phyloP scores from a whole-genome alignment of 441 rosid species.

The Euphorbia schlechtendalii region DNA sequence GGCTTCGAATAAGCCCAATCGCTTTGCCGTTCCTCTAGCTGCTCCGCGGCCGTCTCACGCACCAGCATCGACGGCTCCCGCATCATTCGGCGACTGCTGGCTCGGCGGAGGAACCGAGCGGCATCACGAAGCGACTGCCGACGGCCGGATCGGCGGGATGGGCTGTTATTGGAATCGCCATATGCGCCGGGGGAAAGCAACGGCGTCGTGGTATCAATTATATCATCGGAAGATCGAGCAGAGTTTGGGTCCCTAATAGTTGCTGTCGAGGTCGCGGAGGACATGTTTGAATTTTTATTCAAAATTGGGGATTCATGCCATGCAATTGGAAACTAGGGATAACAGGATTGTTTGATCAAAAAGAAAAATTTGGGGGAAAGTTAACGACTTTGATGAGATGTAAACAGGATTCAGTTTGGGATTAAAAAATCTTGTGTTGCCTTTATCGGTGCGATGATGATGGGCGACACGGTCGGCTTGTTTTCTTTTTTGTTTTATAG shows the following conservation, averaged over 20 bases:
- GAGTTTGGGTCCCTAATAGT: conserved; percentile 16
- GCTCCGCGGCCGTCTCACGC: conserved; percentile 93
- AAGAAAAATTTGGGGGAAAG: not conserved
- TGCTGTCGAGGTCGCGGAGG: not conserved
- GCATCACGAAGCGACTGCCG: conserved; percentile 77
- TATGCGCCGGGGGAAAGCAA: conserved; percentile 37
- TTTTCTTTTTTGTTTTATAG: not conserved
- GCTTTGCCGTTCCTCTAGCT: conserved; percentile 94
- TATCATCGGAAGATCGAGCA: conserved; percentile 47
- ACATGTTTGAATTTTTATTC: conserved; percentile 21
- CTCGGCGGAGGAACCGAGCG: conserved; percentile 77
- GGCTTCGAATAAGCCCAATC: conserved; percentile 99
- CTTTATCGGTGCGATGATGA: not conserved
- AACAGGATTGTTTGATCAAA: not conserved
- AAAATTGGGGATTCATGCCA: conserved; percentile 1
- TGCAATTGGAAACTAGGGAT: not conserved
- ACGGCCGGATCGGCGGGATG: conserved; percentile 37
- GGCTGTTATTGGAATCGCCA: conserved; percentile 17
- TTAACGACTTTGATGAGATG: not conserved
- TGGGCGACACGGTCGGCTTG: not conserved
- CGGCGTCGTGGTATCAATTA: conserved; percentile 61
- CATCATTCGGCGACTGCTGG: conserved; percentile 91
- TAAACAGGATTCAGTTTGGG: not conserved
- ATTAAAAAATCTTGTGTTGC: not conserved
- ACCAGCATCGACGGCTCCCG: conserved; percentile 94